These are phyloP conservation scores for Aaosphaeria pasadenensis DNA, from an alignment of 2,329 filamentous ascomycete genomes.

Conservation along the genomic window DNA sequence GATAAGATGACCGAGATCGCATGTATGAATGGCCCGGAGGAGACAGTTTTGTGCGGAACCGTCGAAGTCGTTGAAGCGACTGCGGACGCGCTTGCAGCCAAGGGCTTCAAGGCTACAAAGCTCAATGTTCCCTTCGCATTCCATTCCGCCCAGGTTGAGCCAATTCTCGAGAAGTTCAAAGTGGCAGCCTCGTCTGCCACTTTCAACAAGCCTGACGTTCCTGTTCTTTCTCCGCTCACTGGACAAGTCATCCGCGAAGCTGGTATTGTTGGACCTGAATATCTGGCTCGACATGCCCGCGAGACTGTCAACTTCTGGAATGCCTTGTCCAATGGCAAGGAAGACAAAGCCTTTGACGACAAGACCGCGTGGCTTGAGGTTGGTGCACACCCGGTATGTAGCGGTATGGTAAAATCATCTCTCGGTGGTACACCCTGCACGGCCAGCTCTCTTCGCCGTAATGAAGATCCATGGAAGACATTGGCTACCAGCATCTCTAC, in stretches of 20 bases:
- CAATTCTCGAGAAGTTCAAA: conserved; percentile 61
- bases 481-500: conserved; percentile 56
- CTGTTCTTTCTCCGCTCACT: conserved; percentile 66
- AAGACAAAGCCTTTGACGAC: conserved; percentile 59
- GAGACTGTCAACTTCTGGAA: conserved; percentile 68
- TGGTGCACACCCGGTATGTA: conserved; percentile 70
- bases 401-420: conserved; percentile 65
- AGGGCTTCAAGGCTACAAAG: conserved; percentile 59
- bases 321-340: conserved; percentile 58
- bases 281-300: conserved; percentile 63
- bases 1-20: conserved; percentile 55
- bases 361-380: conserved; percentile 71
- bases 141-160: conserved; percentile 64
- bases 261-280: conserved; percentile 57
- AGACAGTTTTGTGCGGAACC: conserved; percentile 69
- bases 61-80: conserved; percentile 58
- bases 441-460: conserved; percentile 60
- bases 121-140: conserved; percentile 67
- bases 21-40: conserved; percentile 72
- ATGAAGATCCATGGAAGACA: conserved; percentile 63
- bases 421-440: conserved; percentile 55
- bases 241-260: conserved; percentile 59
- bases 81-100: conserved; percentile 46
- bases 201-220: conserved; percentile 58
- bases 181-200: conserved; percentile 51